phyloP scores from a whole-genome alignment of 176 grass and related monocot genomes.

The Lolium rigidum region DNA sequence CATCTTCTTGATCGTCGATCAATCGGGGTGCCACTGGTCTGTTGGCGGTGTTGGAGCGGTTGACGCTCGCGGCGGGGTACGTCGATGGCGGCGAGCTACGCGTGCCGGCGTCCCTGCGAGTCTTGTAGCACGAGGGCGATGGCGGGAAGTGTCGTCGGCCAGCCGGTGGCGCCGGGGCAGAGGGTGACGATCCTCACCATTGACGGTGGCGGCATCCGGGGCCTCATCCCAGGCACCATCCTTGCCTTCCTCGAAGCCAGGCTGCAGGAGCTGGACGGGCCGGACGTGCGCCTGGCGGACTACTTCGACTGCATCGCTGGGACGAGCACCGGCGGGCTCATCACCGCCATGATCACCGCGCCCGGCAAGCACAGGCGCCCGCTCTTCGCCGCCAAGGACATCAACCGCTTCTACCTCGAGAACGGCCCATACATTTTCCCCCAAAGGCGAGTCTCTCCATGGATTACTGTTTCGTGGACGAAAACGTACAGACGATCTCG shows the following conservation, averaged over 20 bases:
- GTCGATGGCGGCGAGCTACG: slow-evolving; percentile 37
- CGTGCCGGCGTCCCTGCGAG: slow-evolving; percentile 16
- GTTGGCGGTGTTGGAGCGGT: too few relatives aligned
- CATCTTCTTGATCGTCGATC: background rate
- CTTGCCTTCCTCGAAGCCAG: slow-evolving; percentile 50
- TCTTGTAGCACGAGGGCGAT: slow-evolving; percentile 30
- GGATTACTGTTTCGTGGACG: too few relatives aligned
- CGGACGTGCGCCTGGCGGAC: slow-evolving; percentile 52
- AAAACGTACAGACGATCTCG: too few relatives aligned
- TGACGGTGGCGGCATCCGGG: slow-evolving; percentile 59
- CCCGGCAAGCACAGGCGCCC: slow-evolving; percentile 54
- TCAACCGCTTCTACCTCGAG: slow-evolving; percentile 55
- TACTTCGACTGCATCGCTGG: slow-evolving; percentile 67
- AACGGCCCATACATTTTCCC: slow-evolving; percentile 52
- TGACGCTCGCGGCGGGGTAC: background rate
- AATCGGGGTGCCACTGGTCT: background rate
- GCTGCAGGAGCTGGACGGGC: slow-evolving; percentile 49
- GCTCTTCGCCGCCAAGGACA: slow-evolving; percentile 46
- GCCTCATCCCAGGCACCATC: slow-evolving; percentile 53
- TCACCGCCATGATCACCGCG: slow-evolving; percentile 58
- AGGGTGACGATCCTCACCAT: slow-evolving; percentile 55
- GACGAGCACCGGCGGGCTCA: slow-evolving; percentile 66
- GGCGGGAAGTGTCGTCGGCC: slow-evolving; percentile 33
- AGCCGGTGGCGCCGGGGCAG: slow-evolving; percentile 29
- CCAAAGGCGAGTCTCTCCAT: background rate